These are phyloP conservation scores for Oryza glumipatula DNA, from an alignment of 176 grass and related monocot species.

Conservation along the genomic window DNA sequence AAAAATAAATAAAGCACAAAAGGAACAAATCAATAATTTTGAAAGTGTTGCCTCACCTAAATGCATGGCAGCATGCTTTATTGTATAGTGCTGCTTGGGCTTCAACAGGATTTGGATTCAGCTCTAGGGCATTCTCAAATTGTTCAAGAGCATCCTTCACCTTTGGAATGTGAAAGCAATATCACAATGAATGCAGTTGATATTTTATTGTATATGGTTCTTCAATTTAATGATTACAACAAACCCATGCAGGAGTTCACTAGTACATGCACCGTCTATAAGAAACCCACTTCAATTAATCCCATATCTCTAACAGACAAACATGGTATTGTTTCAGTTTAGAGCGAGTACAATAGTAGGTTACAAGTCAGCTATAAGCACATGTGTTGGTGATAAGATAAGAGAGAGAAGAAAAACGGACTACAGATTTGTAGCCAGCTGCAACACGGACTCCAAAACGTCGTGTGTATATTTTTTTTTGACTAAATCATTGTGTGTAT, in stretches of 20 bases:
- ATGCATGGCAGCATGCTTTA: constrained; percentile 97
- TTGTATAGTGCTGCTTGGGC: constrained; percentile 94
- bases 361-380: too few species aligned
- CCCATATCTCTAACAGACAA: neutral
- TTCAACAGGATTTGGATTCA: constrained; percentile 82
- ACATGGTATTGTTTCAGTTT: neutral
- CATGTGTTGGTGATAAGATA: too few species aligned
- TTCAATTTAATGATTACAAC: neutral
- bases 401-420: too few species aligned
- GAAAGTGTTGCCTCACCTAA: constrained; percentile 56
- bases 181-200: constrained; percentile 25
- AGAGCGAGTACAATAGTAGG: too few species aligned
- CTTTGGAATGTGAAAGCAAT: constrained; percentile 51
- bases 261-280: neutral
- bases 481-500: too few species aligned
- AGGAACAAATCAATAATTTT: neutral
- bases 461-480: too few species aligned
- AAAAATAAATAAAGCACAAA: constrained; percentile 20
- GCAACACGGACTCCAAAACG: too few species aligned
- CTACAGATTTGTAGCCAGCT: too few species aligned
- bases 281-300: constrained; percentile 1
- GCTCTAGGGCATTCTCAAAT: constrained; percentile 78
- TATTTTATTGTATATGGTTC: neutral
- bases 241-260: constrained; percentile 22
- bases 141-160: constrained; percentile 82